These are phyloP conservation scores for Aspergillus sclerotiicarbonarius DNA, from an alignment of 495 filamentous ascomycete genomes.

Conservation along the genomic window DNA sequence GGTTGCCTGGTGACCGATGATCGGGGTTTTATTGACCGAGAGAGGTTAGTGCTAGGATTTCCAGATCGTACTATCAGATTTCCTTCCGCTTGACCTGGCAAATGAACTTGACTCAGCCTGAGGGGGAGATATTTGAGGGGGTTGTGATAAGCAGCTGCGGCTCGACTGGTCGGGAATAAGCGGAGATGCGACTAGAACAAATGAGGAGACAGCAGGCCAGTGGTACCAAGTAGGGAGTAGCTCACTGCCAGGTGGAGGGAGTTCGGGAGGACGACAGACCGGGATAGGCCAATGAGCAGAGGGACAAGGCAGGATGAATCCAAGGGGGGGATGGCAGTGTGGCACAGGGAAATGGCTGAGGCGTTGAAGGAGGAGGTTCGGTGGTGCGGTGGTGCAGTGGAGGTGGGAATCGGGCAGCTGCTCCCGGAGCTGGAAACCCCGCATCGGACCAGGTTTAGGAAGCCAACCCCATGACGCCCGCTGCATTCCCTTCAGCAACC, in stretches of 20 bases:
- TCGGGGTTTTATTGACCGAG: not conserved
- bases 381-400: no score
- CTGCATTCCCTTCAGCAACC: not conserved
- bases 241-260: not conserved
- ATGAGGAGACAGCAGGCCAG: not conserved
- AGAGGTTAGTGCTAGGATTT: not conserved
- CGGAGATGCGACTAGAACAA: not conserved
- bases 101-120: not conserved
- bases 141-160: slow-evolving; percentile 4
- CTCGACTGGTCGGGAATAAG: slow-evolving; percentile 3
- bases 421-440: slow-evolving; percentile 10
- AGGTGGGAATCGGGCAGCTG: slow-evolving; percentile 11
- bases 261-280: not conserved
- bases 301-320: not conserved
- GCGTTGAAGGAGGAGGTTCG: not conserved
- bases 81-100: not conserved
- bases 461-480: slow-evolving; percentile 2
- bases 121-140: not conserved
- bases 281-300: not conserved
- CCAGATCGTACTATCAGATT: not conserved
- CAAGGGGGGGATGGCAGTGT: not conserved
- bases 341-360: not conserved
- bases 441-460: slow-evolving; percentile 7
- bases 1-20: not conserved
- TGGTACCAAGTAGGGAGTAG: no score